These are phyloP conservation scores for Cantharellus anzutake DNA, from an alignment of 768 basidiomycete genomes.

Conservation along the genomic window DNA sequence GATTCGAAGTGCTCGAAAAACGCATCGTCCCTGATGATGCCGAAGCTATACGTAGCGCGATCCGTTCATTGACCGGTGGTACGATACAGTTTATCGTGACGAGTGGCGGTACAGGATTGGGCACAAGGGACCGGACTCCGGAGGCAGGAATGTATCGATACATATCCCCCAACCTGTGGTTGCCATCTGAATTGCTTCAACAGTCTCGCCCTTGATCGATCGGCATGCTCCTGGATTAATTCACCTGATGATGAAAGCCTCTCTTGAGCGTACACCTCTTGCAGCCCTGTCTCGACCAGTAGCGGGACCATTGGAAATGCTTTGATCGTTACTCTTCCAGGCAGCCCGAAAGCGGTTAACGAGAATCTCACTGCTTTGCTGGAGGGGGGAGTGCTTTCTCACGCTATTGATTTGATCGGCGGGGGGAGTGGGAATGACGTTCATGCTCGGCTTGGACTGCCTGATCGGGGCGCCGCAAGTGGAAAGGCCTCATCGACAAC, in stretches of 20 bases:
- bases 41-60: conserved; percentile 31
- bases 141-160: conserved; percentile 30
- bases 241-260: conserved; percentile 48
- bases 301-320: conserved; percentile 41
- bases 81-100: conserved; percentile 60
- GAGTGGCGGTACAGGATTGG: conserved; percentile 79
- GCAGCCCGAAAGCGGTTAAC: conserved; percentile 67
- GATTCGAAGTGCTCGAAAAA: conserved; percentile 4
- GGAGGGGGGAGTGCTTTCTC: conserved; percentile 34
- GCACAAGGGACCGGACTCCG: conserved; percentile 60
- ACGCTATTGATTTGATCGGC: conserved; percentile 52
- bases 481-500: neutral
- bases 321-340: conserved; percentile 64
- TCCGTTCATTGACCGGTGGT: conserved; percentile 25
- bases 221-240: conserved; percentile 40
- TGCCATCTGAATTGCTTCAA: conserved; percentile 19
- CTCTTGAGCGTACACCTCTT: conserved; percentile 54
- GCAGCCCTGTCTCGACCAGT: conserved; percentile 72
- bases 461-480: neutral
- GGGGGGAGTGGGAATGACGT: conserved; percentile 46
- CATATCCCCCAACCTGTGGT: neutral
- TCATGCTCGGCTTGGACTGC: conserved; percentile 29
- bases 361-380: conserved; percentile 56
- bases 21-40: conserved; percentile 48
- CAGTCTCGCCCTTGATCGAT: conserved; percentile 31